phyloP scores from a whole-genome alignment of 2,329 filamentous ascomycete genomes.

The Fusarium bulbicola region DNA sequence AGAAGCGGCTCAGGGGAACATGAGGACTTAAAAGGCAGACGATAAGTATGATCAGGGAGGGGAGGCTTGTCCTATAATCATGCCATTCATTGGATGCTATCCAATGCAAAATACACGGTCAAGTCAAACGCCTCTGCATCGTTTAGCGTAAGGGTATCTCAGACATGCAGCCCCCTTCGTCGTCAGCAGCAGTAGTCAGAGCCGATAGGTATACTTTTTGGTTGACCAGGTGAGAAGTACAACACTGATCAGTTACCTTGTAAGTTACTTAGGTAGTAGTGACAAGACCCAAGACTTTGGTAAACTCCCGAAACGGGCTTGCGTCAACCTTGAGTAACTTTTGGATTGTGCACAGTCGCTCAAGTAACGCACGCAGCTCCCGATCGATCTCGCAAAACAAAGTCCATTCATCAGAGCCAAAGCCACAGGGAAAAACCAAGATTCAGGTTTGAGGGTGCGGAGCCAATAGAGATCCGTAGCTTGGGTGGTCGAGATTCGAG shows the following conservation, averaged over 20 bases:
- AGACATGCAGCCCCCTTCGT: slow-evolving; percentile 21
- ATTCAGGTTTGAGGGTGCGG: slow-evolving; percentile 8
- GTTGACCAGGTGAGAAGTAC: neutral
- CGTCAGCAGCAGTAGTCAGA: neutral
- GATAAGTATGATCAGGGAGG: slow-evolving; percentile 20
- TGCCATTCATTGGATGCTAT: slow-evolving; percentile 1
- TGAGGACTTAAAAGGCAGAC: slow-evolving; percentile 5
- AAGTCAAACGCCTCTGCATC: slow-evolving; percentile 29
- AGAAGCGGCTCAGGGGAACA: neutral
- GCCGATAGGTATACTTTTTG: neutral
- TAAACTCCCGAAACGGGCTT: slow-evolving; percentile 1
- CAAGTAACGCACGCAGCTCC: neutral
- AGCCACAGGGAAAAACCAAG: slow-evolving; percentile 21
- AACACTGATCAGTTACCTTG: neutral
- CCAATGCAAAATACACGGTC: slow-evolving; percentile 7
- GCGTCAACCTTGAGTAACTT: slow-evolving; percentile 19
- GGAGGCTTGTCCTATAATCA: neutral
- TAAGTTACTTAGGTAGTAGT: neutral
- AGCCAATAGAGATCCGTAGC: slow-evolving; percentile 25
- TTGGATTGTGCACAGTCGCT: neutral
- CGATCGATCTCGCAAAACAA: slow-evolving; percentile 22
- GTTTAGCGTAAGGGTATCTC: slow-evolving; percentile 5
- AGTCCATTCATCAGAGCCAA: neutral
- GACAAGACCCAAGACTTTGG: slow-evolving; percentile 1
- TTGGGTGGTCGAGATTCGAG: neutral